Percentiles rank a stretch among this genome's conserved stretches.
Conservation (phyloP, 192 early-diverging fungal genomes). For the Gamsiella multidivaricata region DNA sequence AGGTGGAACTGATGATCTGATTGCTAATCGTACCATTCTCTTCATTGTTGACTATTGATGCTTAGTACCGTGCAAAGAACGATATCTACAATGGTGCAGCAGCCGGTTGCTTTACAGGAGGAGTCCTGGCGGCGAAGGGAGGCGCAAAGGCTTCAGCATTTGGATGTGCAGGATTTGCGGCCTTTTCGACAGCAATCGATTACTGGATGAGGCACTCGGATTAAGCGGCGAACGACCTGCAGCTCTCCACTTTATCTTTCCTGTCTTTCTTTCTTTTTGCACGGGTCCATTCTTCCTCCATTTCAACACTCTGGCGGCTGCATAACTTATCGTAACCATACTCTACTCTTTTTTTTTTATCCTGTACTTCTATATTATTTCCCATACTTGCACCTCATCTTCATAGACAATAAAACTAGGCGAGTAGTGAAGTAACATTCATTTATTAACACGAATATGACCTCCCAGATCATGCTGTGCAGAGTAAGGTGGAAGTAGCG, state of each 20-base stretch:
- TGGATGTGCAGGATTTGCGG: constrained; percentile 94
- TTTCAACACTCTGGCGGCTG: not conserved
- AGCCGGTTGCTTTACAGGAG: constrained; percentile 95
- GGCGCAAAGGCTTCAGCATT: constrained; percentile 79
- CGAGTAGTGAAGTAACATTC: not conserved
- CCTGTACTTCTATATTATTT: constrained; percentile 16
- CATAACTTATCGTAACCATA: not conserved
- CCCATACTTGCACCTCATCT: not conserved
- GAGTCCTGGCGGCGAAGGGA: constrained; percentile 76
- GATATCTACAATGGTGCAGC: constrained; percentile 91
- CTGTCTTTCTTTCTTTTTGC: not conserved
- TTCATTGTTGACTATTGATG: not conserved
- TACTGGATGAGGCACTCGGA: constrained; percentile 76
- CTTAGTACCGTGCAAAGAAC: constrained; percentile 92
- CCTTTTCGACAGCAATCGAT: constrained; percentile 94
- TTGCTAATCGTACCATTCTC: not conserved
- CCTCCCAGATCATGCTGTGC: no score
- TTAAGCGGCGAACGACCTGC: constrained; percentile 4
- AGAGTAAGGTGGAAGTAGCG: no score
- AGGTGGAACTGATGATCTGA: no score
- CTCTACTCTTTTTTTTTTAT: constrained; percentile 1
- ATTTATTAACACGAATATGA: no score
- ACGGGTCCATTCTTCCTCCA: no score
- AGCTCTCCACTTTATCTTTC: not conserved
- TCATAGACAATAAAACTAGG: not conserved